Evolutionary conservation across 1,139 yeast genomes (phyloP).

Genomic region (Saccharomycopsis crataegensis): DNA sequence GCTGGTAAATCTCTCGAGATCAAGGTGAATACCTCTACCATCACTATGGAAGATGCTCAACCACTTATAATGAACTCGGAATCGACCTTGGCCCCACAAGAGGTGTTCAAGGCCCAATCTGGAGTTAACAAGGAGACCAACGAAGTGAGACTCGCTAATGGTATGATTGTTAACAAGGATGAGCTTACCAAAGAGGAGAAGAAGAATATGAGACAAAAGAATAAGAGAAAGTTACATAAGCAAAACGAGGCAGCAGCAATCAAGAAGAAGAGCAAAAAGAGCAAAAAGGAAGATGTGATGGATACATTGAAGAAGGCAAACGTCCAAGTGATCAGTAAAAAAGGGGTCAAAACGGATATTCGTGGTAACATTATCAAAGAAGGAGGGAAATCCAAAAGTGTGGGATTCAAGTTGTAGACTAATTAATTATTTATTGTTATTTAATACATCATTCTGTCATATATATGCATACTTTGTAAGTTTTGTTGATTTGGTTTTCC

Average conservation of each 20-base stretch:
- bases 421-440: background rate
- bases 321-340: conserved; percentile 69
- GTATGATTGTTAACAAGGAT: conserved; percentile 73
- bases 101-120: conserved; percentile 58
- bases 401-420: conserved; percentile 27
- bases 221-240: conserved; percentile 65
- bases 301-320: conserved; percentile 70
- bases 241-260: conserved; percentile 31
- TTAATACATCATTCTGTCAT: background rate
- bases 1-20: conserved; percentile 73
- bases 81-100: conserved; percentile 91
- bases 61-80: conserved; percentile 75
- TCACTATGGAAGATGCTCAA: conserved; percentile 94
- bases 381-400: conserved; percentile 20
- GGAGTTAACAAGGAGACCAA: conserved; percentile 37
- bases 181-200: conserved; percentile 85
- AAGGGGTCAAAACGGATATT: conserved; percentile 70
- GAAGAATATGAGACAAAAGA: conserved; percentile 30
- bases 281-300: conserved; percentile 55
- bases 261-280: conserved; percentile 42
- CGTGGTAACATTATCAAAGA: conserved; percentile 57
- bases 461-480: background rate
- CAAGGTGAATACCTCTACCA: conserved; percentile 72
- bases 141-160: conserved; percentile 72
- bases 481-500: background rate